Base-by-base conservation (phyloP, 768 basidiomycete species). In the Gelatoporia subvermispora region DNA sequence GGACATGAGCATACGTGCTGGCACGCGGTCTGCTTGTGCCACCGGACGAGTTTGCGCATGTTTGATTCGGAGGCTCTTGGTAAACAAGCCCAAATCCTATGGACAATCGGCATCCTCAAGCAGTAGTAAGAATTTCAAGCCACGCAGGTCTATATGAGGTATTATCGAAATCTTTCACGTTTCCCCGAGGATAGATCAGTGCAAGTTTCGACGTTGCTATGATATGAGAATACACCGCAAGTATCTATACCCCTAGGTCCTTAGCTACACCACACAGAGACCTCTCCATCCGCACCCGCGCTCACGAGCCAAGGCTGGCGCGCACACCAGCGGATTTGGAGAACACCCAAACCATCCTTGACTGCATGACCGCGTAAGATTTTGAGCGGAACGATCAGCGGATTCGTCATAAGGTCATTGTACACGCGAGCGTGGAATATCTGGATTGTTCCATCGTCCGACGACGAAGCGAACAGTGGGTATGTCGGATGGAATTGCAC, bases 371-470 rank as follows among this genome's bases (percentile, higher is more conserved):
- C 96, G 28, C 89, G 76, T 40, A 99, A 75, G 45, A 98, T 95
- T 70, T 98, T 98, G 60, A 99, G 72, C 17, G 96, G 96, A 1
- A 99, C 95, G 59, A 99, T 97, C 50, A 98, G 74, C 25, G 96
- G 95, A 68, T 99, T 95, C 39, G 90, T 94, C 82, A 96, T 88
- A 40, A 97, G 77, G 66, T 99, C 96, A 60, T 81, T 87, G 71
- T 89, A 98, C 39, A 98, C 88, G 52, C 94, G 82, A 25, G 88
- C 80, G 67, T 99, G 96, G 81, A 99, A 98, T 56, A 99, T 74
- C 65, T 98, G 95, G 58, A 98, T 91, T 36, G 91, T 85, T 23
- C 96, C 96, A 67, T 97, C 96, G 66, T 99, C 96, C 20, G 93
- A 94, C 37, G 92, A 89, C 5, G 92, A 94, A 10, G 93, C 93